Evolutionary conservation across 768 basidiomycete genomes (phyloP), one percentile per base, ranked within the genome.

Genomic region (Suillus lakei): DNA sequence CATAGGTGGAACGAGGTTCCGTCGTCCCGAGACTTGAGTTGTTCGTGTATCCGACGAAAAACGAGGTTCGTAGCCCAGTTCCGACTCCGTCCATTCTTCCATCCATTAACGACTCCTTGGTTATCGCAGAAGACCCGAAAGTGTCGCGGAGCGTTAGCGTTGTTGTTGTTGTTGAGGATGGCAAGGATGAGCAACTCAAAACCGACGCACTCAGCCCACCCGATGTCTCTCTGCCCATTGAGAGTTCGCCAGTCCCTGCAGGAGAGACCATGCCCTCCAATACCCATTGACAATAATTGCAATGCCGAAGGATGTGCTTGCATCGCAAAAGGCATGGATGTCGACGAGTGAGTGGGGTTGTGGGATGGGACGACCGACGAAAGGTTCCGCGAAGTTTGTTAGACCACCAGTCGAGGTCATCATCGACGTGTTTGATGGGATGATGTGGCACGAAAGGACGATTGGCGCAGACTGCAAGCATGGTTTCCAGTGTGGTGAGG

Each of bases 121-220:
- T 81, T 77, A 60, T 77, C 72, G 4, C 75, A 68, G 23, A 36
- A 67, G 7, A 59, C 68, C 15, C 21, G 43, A 16, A 64, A 59
- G 12, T 39, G 56, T 26, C 18, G 5, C 41, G n/a, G 16, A 41
- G 32, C 15, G 28, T 46, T 43, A 28, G 60, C 7, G 26, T 4
- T 30, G 43, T 48, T 38, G 18, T 36, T 36, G 34, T n/a, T n/a
- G n/a, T n/a, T n/a, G 23, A 68, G 18, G 61, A 74, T 55, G 46
- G 68, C 48, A 4, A n/a, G 53, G 32, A 76, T 68, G 39, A 83
- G 79, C 21, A 84, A 67, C 34, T 82, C 73, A 65, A 85, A 83
- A 0, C 81, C 80, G 26, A 84, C 69, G 0, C 79, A 79, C 68
- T 85, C 82, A 7, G 82, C 83, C 83, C 84, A 85, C 0, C 71